Percentiles rank a stretch among this genome's conserved stretches.
Conservation (phyloP, 176 grass and related monocot genomes). For the Avena insularis region DNA sequence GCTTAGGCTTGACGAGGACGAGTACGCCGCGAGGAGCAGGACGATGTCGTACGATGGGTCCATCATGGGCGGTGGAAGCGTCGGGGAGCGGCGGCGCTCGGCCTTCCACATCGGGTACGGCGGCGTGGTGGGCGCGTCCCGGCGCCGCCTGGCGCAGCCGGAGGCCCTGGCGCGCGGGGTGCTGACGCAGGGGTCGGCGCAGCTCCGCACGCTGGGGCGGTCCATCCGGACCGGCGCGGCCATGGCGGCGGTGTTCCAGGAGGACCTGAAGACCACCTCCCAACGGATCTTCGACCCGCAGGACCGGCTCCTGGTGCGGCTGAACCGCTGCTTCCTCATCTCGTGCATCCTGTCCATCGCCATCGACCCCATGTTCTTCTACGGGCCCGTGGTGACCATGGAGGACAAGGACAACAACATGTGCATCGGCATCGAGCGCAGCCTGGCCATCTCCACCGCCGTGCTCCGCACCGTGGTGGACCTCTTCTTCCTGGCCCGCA, state of each 20-base stretch:
- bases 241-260: conserved; percentile 83
- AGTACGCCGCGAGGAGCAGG: conserved; percentile 54
- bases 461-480: conserved; percentile 73
- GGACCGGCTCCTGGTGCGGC: conserved; percentile 63
- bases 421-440: conserved; percentile 72
- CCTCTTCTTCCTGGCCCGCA: conserved; percentile 73
- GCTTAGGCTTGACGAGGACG: conserved; percentile 70
- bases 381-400: conserved; percentile 48
- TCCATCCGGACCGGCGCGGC: conserved; percentile 74
- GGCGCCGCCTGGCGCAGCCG: conserved; percentile 51
- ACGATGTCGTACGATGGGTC: conserved; percentile 59
- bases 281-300: conserved; percentile 89
- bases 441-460: conserved; percentile 48
- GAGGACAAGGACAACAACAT: conserved; percentile 39
- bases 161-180: conserved; percentile 52
- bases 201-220: conserved; percentile 75
- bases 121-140: conserved; percentile 36
- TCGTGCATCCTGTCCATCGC: conserved; percentile 80
- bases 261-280: conserved; percentile 79
- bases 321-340: conserved; percentile 73
- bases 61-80: not conserved
- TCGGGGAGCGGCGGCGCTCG: conserved; percentile 44
- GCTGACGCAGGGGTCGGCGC: conserved; percentile 65
- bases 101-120: conserved; percentile 61
- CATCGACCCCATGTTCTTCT: conserved; percentile 92